Base-by-base conservation (phyloP, 108 stramenopile genomes). In the Cyclotella kingstonii region DNA sequence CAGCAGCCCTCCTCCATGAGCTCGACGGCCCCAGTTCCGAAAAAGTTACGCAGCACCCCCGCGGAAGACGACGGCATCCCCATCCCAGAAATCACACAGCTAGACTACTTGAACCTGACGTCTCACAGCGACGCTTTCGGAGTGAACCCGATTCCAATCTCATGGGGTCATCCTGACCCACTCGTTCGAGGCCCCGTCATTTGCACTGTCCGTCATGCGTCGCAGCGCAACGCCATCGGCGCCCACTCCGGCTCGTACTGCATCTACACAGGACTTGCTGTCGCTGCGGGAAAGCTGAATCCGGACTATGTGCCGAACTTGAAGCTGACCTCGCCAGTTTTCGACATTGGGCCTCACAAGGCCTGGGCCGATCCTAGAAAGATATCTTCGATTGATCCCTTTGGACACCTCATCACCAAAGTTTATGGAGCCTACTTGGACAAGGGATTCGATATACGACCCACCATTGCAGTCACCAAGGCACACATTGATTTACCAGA, bases 401-500 rank as follows among this genome's bases (percentile, higher is more conserved):
- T 86, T 79, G 98, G 98, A 5, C 96, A 97, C 61, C 45, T 97
- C 33, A 78, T 68, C 7, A 94, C 95, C 18, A 63, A 86, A 28
- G 79, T 54, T 6, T 99, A 89, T 75, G 69, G 66, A 2, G 81
- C 85, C 30, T 97, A 93, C 77, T 75, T 98, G 56, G 73, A 95
- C 18, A 98, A 98, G 82, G 98, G 97, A 49, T 97, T 91, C 71
- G 98, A 99, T 64, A 93, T 98, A 66, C 95, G 98, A 12, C 98
- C 98, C 2, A 99, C 98, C n/a, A 99, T 99, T 72, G 98, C 98
- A 31, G 95, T 99, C n/a, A 99, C 98, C 11, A 97, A 98, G 76
- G 98, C 98, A 0, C 98, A 98, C 82, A 95, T 98, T 75, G 96
- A 98, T 54, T 63, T 98, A 3, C 96, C 98, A 0, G 98, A 98